Evolutionary conservation across 768 basidiomycete species (phyloP).

Genomic region (Sporobolomyces pararoseus): DNA sequence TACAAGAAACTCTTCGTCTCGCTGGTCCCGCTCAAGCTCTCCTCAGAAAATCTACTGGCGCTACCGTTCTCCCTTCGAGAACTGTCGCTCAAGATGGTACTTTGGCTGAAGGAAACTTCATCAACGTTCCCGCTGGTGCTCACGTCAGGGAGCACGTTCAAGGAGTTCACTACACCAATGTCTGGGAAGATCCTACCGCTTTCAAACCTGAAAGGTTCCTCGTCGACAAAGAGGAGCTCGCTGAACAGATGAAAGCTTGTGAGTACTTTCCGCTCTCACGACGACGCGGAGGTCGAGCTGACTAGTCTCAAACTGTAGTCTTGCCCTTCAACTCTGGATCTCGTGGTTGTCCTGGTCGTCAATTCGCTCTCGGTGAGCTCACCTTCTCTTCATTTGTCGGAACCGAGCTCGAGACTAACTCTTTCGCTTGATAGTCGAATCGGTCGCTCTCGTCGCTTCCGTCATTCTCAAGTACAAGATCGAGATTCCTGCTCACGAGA

Average conservation of each 20-base stretch:
- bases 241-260: conserved; percentile 9
- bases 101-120: not conserved
- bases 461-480: conserved; percentile 12
- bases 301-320: too few species aligned
- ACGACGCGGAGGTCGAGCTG: too few species aligned
- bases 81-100: not conserved
- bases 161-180: conserved; percentile 11
- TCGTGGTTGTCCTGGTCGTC: conserved; percentile 16
- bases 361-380: conserved; percentile 20
- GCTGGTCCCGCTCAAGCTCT: conserved; percentile 7
- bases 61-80: not conserved
- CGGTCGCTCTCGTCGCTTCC: conserved; percentile 17
- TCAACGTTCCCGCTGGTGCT: not conserved
- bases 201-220: conserved; percentile 17
- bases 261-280: not conserved
- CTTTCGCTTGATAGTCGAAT: conserved; percentile 14
- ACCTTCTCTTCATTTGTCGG: not conserved
- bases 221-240: not conserved
- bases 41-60: not conserved
- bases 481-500: not conserved
- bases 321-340: conserved; percentile 11
- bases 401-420: not conserved
- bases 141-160: conserved; percentile 6
- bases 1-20: conserved; percentile 19
- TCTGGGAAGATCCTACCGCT: not conserved